These are phyloP conservation scores for Kwoniella europaea DNA, from an alignment of 768 basidiomycete species.

Conservation along the genomic window DNA sequence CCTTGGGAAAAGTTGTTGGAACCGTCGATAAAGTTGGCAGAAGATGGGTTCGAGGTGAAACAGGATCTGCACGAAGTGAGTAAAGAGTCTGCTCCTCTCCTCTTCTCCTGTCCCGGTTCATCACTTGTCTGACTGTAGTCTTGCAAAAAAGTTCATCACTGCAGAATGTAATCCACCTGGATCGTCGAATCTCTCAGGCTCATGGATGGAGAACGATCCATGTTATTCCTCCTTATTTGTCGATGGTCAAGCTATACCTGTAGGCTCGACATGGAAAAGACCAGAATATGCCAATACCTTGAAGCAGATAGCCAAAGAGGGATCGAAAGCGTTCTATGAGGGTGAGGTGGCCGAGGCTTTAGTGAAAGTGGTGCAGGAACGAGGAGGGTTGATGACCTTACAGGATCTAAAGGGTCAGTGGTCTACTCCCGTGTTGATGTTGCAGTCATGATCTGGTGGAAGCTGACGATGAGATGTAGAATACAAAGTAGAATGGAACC, in stretches of 20 bases:
- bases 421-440: not conserved
- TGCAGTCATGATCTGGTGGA: not conserved
- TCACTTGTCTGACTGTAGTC: not conserved
- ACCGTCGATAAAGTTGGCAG: constrained; percentile 73
- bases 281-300: constrained; percentile 73
- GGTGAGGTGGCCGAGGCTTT: constrained; percentile 82
- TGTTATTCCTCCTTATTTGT: constrained; percentile 31
- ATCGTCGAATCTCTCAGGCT: constrained; percentile 26
- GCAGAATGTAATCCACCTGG: constrained; percentile 27
- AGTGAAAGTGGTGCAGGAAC: constrained; percentile 68
- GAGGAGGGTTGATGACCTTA: constrained; percentile 79
- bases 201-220: constrained; percentile 34
- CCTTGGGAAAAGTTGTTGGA: constrained; percentile 76
- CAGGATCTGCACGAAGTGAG: constrained; percentile 42
- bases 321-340: constrained; percentile 79
- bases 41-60: constrained; percentile 65
- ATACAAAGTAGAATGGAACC: constrained; percentile 71
- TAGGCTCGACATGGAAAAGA: constrained; percentile 29
- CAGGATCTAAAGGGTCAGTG: constrained; percentile 62
- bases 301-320: constrained; percentile 70
- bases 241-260: constrained; percentile 29
- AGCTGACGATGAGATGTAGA: constrained; percentile 52
- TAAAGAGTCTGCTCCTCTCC: not conserved
- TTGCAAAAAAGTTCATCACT: constrained; percentile 24
- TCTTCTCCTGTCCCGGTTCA: not conserved